phyloP scores from a whole-genome alignment of 2,329 filamentous ascomycete genomes.

The Ophiobolus disseminans region DNA sequence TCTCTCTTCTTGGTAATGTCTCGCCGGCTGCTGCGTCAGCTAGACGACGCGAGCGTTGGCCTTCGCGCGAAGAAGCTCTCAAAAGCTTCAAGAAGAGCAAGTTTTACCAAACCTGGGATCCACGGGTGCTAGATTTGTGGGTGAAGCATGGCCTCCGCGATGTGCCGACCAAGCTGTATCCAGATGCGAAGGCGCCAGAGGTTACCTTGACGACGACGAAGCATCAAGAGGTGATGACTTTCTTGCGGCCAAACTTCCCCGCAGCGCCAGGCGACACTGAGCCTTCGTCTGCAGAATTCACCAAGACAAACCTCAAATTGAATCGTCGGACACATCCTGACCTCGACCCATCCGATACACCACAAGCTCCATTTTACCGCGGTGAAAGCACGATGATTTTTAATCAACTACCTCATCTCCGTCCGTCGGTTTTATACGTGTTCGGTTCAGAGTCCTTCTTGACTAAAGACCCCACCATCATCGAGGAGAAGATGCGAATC shows the following conservation, averaged over 20 bases:
- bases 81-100: slow-evolving; percentile 70
- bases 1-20: slow-evolving; percentile 52
- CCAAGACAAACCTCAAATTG: slow-evolving; percentile 35
- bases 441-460: slow-evolving; percentile 63
- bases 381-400: slow-evolving; percentile 67
- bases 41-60: slow-evolving; percentile 80
- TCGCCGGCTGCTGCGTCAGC: slow-evolving; percentile 68
- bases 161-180: slow-evolving; percentile 68
- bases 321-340: slow-evolving; percentile 55
- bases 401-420: slow-evolving; percentile 63
- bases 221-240: slow-evolving; percentile 86
- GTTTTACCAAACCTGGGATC: slow-evolving; percentile 86
- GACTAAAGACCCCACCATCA: slow-evolving; percentile 57
- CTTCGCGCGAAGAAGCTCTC: slow-evolving; percentile 72
- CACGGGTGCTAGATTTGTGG: slow-evolving; percentile 77
- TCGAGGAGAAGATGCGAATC: slow-evolving; percentile 65
- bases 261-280: slow-evolving; percentile 56
- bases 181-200: slow-evolving; percentile 50
- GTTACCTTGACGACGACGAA: slow-evolving; percentile 83
- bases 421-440: slow-evolving; percentile 72
- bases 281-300: slow-evolving; percentile 39
- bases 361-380: slow-evolving; percentile 68
- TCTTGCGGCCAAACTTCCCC: slow-evolving; percentile 67
- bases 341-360: slow-evolving; percentile 41
- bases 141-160: slow-evolving; percentile 76